Percentiles rank a stretch among this genome's conserved stretches.
Conservation (phyloP, 441 rosid species). For the Adansonia madagascariensis region DNA sequence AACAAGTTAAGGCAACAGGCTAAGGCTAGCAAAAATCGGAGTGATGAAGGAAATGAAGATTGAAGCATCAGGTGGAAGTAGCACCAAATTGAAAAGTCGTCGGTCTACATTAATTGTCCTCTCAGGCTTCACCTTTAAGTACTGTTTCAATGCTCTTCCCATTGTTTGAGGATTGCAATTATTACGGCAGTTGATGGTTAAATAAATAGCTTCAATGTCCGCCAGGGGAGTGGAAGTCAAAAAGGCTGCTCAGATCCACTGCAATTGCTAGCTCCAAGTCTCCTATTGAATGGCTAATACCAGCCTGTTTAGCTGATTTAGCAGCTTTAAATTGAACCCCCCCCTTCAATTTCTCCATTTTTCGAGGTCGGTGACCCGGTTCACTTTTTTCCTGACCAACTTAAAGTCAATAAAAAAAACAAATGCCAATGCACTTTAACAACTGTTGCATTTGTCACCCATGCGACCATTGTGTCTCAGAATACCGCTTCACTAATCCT, state of each 20-base stretch:
- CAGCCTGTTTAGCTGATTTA: conserved; percentile 15
- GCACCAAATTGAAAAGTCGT: too few species aligned
- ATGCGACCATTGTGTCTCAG: background rate
- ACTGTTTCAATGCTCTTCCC: background rate
- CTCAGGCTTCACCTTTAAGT: background rate
- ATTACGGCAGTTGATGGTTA: background rate
- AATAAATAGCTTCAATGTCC: background rate
- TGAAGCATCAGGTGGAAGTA: too few species aligned
- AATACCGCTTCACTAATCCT: background rate
- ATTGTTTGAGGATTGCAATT: background rate
- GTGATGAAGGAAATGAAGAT: too few species aligned
- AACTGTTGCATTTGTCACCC: conserved; percentile 3
- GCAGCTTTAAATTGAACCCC: background rate
- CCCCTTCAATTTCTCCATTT: background rate
- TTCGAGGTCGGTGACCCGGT: conserved; percentile 15
- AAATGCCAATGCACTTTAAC: background rate
- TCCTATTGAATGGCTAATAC: background rate
- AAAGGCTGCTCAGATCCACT: background rate
- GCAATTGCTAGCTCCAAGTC: background rate
- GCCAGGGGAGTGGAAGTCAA: background rate
- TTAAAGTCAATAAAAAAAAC: background rate
- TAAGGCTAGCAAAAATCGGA: too few species aligned
- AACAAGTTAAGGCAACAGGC: too few species aligned
- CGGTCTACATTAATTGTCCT: too few species aligned
- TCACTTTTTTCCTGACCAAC: background rate